Evolutionary conservation across 208 protist species (phyloP), one percentile per base, ranked within the genome.

Genomic region (Angomonas deanei): DNA sequence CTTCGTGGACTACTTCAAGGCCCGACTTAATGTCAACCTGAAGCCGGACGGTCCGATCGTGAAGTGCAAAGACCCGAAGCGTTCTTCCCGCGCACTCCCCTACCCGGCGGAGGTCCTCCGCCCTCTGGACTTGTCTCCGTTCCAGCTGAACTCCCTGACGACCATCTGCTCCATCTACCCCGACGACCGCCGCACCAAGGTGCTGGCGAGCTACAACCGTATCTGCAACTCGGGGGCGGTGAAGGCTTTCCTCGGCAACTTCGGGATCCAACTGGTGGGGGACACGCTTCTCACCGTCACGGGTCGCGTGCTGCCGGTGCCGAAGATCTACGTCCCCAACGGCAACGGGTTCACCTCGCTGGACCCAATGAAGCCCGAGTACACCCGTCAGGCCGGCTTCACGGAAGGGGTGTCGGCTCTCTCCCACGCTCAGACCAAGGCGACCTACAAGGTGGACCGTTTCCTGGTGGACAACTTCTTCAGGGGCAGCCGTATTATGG

Each of bases 161-260:
- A 31, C 65, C 23, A 24, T 88, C 11, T 88, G 77, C 66, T 84
- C 77, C 66, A 64, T 88, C 24, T 88, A 70, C 64, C 74, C 77
- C 0, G 32, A 76, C 24, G 77, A 84, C 21, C 69, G 81, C 21
- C 53, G 61, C 32, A 53, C 61, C 46, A 56, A 49, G 8, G 39
- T 87, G 17, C 47, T 59, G 15, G 49, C 38, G 4, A 61, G 53
- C 15, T 30, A 83, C 15, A 0, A 28, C 10, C 69, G 74, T 28
- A 56, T 87, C 48, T 8, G 58, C 3, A 17, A 2, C 1, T 64
- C 61, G 27, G 26, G 47, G 23, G 36, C 49, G 10, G 66, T 64
- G 24, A 68, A 33, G 34, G 46, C 38, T 13, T 50, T 87, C 17
- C 65, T 87, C 34, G 42, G 59, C 46, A 47, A 64, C n/a, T 87